phyloP scores from a whole-genome alignment of 2,329 filamentous ascomycete species.

The Fusarium sp. region DNA sequence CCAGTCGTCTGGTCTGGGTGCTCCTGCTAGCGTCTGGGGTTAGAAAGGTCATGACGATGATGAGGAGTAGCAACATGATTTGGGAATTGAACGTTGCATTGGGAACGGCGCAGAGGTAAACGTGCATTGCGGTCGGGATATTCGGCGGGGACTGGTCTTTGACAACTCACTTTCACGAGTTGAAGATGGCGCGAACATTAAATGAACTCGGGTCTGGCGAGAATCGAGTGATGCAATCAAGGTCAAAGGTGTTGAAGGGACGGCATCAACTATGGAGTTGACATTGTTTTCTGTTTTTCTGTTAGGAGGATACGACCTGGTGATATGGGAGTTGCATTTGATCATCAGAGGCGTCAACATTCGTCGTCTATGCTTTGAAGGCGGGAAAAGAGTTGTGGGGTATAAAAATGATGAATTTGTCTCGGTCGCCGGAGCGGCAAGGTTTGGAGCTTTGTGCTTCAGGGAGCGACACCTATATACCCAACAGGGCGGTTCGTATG shows the following conservation, averaged over 20 bases:
- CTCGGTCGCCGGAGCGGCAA: slow-evolving; percentile 21
- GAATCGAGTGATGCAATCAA: slow-evolving; percentile 38
- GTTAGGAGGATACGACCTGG: slow-evolving; percentile 39
- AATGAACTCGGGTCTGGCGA: slow-evolving; percentile 37
- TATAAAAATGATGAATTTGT: slow-evolving; percentile 32
- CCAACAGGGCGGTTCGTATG: slow-evolving; percentile 43
- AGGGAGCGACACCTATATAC: slow-evolving; percentile 43
- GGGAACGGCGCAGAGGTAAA: slow-evolving; percentile 47
- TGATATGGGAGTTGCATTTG: slow-evolving; percentile 47
- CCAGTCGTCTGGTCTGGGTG: slow-evolving; percentile 81
- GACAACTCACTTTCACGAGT: slow-evolving; percentile 19
- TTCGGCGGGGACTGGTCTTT: slow-evolving; percentile 28
- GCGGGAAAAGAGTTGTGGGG: slow-evolving; percentile 31
- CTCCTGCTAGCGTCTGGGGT: slow-evolving; percentile 95
- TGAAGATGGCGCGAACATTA: slow-evolving; percentile 20
- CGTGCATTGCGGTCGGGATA: slow-evolving; percentile 41
- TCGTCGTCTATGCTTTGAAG: slow-evolving; percentile 42
- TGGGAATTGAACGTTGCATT: slow-evolving; percentile 45
- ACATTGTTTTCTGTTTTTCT: slow-evolving; percentile 41
- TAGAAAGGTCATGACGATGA: slow-evolving; percentile 57
- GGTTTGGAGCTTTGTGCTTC: slow-evolving; percentile 32
- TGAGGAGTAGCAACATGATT: slow-evolving; percentile 16
- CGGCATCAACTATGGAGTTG: slow-evolving; percentile 48
- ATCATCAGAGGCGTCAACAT: slow-evolving; percentile 45
- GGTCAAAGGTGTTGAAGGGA: slow-evolving; percentile 40